Evolutionary conservation across 1,284 basidiomycete species (phyloP).

Genomic region (Stereum hirsutum): DNA sequence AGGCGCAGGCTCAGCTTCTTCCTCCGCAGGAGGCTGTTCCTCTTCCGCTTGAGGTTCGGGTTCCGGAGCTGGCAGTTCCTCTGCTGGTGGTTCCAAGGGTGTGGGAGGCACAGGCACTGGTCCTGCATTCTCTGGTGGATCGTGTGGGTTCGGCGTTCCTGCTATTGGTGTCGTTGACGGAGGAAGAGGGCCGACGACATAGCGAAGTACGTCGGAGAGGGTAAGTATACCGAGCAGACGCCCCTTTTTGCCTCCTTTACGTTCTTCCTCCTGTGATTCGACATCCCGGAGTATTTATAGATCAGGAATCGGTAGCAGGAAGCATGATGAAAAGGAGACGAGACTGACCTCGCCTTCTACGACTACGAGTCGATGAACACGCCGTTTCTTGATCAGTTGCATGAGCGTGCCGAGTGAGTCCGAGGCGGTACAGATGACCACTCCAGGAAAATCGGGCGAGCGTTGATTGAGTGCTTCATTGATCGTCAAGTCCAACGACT

Average conservation of each 20-base stretch:
- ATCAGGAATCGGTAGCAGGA: constrained; percentile 9
- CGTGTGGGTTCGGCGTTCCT: too few species aligned
- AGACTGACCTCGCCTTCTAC: constrained; percentile 72
- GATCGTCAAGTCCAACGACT: constrained; percentile 92
- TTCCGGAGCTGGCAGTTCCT: too few species aligned
- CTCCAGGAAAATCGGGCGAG: constrained; percentile 89
- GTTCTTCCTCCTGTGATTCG: constrained; percentile 65
- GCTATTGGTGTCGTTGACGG: too few species aligned
- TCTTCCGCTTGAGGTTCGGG: too few species aligned
- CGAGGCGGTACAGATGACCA: constrained; percentile 90
- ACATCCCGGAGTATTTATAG: neutral
- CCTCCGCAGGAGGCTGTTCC: too few species aligned
- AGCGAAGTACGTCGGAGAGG: constrained; percentile 83
- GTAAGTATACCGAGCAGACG: constrained; percentile 85
- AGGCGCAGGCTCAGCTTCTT: too few species aligned
- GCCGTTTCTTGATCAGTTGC: constrained; percentile 85
- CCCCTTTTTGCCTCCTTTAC: constrained; percentile 71
- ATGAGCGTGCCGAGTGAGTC: constrained; percentile 93
- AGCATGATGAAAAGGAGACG: neutral
- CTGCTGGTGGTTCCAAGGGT: too few species aligned
- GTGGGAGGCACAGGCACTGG: too few species aligned
- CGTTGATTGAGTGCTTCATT: constrained; percentile 88
- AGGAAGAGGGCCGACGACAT: constrained; percentile 81
- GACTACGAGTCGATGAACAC: constrained; percentile 91
- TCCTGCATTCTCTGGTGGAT: too few species aligned